These are phyloP conservation scores for Pythium chondricola DNA, from an alignment of 352 stramenopile species.

Conservation along the genomic window DNA sequence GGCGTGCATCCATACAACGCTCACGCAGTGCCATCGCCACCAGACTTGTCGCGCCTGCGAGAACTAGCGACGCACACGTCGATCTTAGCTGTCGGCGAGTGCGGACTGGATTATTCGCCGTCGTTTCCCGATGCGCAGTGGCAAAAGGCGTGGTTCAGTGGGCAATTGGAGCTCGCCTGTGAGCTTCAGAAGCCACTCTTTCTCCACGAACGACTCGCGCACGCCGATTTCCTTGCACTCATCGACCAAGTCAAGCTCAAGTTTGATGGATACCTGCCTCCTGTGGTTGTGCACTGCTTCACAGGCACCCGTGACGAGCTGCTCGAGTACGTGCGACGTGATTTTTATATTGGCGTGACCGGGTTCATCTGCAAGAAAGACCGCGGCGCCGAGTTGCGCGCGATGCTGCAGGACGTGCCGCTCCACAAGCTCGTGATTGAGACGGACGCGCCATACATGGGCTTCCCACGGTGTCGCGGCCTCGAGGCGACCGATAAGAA, in stretches of 20 bases:
- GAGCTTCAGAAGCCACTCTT: slow-evolving; percentile 71
- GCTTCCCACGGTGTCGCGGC: slow-evolving; percentile 57
- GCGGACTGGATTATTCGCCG: slow-evolving; percentile 71
- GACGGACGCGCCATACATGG: slow-evolving; percentile 92
- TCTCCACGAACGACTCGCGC: slow-evolving; percentile 73
- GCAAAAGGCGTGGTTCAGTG: slow-evolving; percentile 62
- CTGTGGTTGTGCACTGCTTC: slow-evolving; percentile 89
- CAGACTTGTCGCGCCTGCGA: slow-evolving; percentile 30
- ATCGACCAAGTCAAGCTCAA: slow-evolving; percentile 48
- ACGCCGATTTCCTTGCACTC: slow-evolving; percentile 64
- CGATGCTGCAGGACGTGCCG: slow-evolving; percentile 55
- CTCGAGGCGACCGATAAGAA: slow-evolving; percentile 31
- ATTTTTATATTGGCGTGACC: slow-evolving; percentile 90
- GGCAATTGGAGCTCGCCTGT: slow-evolving; percentile 62
- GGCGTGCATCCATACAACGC: slow-evolving; percentile 80
- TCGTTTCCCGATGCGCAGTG: slow-evolving; percentile 34
- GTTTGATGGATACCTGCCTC: slow-evolving; percentile 31
- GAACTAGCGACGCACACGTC: slow-evolving; percentile 27
- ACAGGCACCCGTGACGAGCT: slow-evolving; percentile 75
- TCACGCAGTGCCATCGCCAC: slow-evolving; percentile 22
- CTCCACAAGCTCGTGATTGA: slow-evolving; percentile 85
- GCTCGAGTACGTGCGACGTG: slow-evolving; percentile 56
- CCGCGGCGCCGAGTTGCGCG: slow-evolving; percentile 39
- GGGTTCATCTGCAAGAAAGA: slow-evolving; percentile 87
- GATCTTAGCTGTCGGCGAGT: slow-evolving; percentile 64